Base-by-base conservation (phyloP, 345 rosid species). In the Aquilaria malaccensis region DNA sequence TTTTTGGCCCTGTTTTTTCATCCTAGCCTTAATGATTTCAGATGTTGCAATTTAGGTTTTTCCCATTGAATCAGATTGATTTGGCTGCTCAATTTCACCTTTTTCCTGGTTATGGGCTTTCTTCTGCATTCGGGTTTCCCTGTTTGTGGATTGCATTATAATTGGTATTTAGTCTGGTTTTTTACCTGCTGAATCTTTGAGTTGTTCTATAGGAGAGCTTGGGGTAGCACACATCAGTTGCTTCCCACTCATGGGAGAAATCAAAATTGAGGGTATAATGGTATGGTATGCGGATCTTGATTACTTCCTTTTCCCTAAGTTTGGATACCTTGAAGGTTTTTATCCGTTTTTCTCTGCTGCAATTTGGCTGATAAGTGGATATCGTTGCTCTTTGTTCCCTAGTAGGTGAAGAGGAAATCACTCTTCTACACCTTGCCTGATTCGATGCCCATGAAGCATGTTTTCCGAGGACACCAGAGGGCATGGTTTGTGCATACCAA, bases 221-320 rank as follows among this genome's bases (percentile, higher is more conserved):
- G 84, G 80, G 72, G 71, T 64, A 69, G 50, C 63, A 33, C 93
- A 89, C 52, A 56, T 51, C 14, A 56, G 48, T 61, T 72, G 83
- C 62, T 80, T 80, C 68, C 81, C 85, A 3, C 50, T 60, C 50
- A 54, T 71, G 43, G 85, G 79, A 59, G 78, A 77, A 70, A 79
- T 89, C 48, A 65, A 64, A 72, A 87, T 74, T 64, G 33, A 49
- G 58, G 69, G 74, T 60, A 50, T 84, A 62, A 74, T 72, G 94
- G 94, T 88, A 81, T 43, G 33, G 37, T 45, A 22, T 22, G 22
- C 22, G 22, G 50, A 10, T 9, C 53, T 37, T 15, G 10, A n/a
- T 63, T 47, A 30, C 29, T 43, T 55, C 30, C 10, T 13, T 56
- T 43, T 55, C 9, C 37, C 12, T 50, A n/a, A 45, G 50, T 55